Evolutionary conservation across 2,329 filamentous ascomycete genomes (phyloP).

Genomic region (Fusarium chaquense): DNA sequence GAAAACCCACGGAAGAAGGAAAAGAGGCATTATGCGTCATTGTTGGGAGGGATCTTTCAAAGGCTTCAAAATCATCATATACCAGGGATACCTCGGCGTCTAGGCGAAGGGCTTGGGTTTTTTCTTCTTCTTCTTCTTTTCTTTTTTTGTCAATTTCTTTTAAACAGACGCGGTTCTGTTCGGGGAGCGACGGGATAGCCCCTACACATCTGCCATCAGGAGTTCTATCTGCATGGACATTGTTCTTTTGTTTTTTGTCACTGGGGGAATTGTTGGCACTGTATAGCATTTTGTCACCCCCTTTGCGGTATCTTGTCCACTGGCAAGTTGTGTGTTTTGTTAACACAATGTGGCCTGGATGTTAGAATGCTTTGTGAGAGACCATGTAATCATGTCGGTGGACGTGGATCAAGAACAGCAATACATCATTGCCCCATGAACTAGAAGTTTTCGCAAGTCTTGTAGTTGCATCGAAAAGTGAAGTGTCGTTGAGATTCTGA

Average conservation of each 20-base stretch:
- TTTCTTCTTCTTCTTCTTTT: slow-evolving; percentile 4
- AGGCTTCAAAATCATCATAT: slow-evolving; percentile 46
- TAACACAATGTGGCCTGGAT: not conserved
- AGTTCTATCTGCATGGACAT: slow-evolving; percentile 33
- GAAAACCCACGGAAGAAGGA: not conserved
- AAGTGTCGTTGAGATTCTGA: not conserved
- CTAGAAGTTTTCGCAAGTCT: slow-evolving; percentile 1
- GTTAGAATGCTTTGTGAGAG: not conserved
- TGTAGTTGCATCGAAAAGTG: not conserved
- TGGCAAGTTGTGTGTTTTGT: not conserved
- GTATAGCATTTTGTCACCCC: slow-evolving; percentile 12
- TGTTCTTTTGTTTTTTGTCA: slow-evolving; percentile 21
- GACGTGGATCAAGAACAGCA: slow-evolving; percentile 1
- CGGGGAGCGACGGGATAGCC: slow-evolving; percentile 17
- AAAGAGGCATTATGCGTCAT: slow-evolving; percentile 18
- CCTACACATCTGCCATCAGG: slow-evolving; percentile 35
- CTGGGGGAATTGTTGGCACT: slow-evolving; percentile 17
- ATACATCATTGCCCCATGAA: not conserved
- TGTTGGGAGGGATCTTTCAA: slow-evolving; percentile 30
- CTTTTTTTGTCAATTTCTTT: slow-evolving; percentile 3
- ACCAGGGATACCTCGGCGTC: slow-evolving; percentile 49
- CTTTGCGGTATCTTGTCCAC: slow-evolving; percentile 10
- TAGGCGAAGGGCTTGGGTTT: slow-evolving; percentile 35
- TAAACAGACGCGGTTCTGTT: slow-evolving; percentile 33
- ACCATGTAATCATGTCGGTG: not conserved